phyloP scores from a whole-genome alignment of 805 yeast species.

The Ogataea degrootiae region DNA sequence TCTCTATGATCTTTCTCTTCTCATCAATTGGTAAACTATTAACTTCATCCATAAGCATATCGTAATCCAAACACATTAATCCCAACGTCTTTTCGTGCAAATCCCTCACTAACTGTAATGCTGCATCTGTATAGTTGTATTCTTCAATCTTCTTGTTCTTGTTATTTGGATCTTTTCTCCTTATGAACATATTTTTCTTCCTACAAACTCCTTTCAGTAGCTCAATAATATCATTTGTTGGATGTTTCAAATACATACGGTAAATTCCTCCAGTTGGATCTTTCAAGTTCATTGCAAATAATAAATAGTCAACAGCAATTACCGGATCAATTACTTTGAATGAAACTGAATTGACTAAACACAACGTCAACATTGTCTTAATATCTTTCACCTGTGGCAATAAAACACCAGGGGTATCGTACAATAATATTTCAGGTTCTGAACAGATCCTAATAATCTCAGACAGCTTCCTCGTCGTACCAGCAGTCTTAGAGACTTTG shows the following conservation, averaged over 20 bases:
- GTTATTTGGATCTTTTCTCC: slow-evolving; percentile 35
- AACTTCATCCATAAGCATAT: slow-evolving; percentile 16
- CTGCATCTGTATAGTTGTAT: slow-evolving; percentile 40
- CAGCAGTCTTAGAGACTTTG: slow-evolving; percentile 80
- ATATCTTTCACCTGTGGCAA: slow-evolving; percentile 64
- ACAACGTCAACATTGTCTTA: slow-evolving; percentile 69
- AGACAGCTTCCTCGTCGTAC: slow-evolving; percentile 78
- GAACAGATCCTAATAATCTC: slow-evolving; percentile 62
- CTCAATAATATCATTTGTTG: slow-evolving; percentile 68
- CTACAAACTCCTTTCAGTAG: slow-evolving; percentile 48
- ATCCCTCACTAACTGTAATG: slow-evolving; percentile 56
- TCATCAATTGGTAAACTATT: slow-evolving; percentile 1
- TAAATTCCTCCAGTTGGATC: slow-evolving; percentile 43
- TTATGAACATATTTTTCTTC: slow-evolving; percentile 26
- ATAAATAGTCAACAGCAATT: slow-evolving; percentile 78
- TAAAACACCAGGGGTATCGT: slow-evolving; percentile 93
- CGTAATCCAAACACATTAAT: slow-evolving; percentile 27
- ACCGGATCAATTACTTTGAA: slow-evolving; percentile 72
- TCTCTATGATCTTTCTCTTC: slow-evolving; percentile 8
- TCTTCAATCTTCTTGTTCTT: slow-evolving; percentile 23
- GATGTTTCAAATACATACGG: slow-evolving; percentile 43
- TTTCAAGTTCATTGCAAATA: slow-evolving; percentile 67
- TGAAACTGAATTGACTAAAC: slow-evolving; percentile 72
- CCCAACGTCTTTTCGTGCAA: slow-evolving; percentile 55
- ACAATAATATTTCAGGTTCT: slow-evolving; percentile 61